Evolutionary conservation across 768 basidiomycete genomes (phyloP), one percentile per base, ranked within the genome.

Genomic region (Austroboletus eburneus): DNA sequence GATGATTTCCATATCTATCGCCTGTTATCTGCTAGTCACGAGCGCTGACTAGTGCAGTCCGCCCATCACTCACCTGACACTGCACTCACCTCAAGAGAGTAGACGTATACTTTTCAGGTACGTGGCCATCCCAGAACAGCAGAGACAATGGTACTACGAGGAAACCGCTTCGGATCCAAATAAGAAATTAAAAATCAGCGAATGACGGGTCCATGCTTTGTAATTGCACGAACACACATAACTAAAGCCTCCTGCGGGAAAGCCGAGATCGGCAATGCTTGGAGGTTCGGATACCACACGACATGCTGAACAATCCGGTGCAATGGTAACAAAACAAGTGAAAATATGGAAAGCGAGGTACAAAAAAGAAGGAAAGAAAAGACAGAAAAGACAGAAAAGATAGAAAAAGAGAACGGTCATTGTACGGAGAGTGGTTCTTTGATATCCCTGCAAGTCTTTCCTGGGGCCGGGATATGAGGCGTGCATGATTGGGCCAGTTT

Each of bases 401-500:
- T 9, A 13, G 13, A 13, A 32, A 32, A 13, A 41, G 16, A 12
- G 14, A 23, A 25, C 3, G 48, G 49, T 63, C 48, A 65, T 61
- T 56, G 62, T 4, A 53, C 56, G 7, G 54, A 22, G 6, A 64
- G 50, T 12, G 58, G 37, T 47, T 58, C 58, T 42, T 54, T 58
- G 58, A 49, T 50, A 12, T 48, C 58, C 34, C 45, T 50, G 33
- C 63, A 63, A 27, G 57, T 1, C 43, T 51, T 49, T 42, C 44
- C 21, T 23, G 52, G 38, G 27, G 32, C 37, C 20, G 45, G 33
- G 22, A 44, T 6, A 1, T 54, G 48, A 10, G 46, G 53, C 24
- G 24, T 17, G 21, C 21, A 23, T 13, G 56, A 41, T 34, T 60
- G 56, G 24, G 65, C 65, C 42, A 65, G 23, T 50, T 63, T 65